Conservation (phyloP, 2,329 filamentous ascomycete genomes). For the Acephala macrosclerotiorum region DNA sequence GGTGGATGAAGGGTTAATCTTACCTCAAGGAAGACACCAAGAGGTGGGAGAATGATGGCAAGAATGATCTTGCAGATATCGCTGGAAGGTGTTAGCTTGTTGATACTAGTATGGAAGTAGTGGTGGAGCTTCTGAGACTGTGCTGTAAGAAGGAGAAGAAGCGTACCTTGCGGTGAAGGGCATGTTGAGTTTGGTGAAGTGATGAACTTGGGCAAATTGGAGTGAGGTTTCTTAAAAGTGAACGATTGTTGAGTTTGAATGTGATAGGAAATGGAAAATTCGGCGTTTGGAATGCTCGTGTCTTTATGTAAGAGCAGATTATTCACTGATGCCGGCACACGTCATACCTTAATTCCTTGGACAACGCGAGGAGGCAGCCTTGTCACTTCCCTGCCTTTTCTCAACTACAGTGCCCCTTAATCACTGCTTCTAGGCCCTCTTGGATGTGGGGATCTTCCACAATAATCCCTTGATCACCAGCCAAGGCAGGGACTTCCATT, state of each 20-base stretch:
- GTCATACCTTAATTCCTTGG: not conserved
- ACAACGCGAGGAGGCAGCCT: constrained; percentile 7
- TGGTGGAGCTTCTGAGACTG: not conserved
- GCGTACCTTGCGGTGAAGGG: constrained; percentile 64
- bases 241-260: constrained; percentile 16
- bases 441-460: not conserved
- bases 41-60: constrained; percentile 86
- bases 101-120: not conserved
- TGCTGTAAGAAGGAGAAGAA: too few species aligned
- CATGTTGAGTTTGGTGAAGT: constrained; percentile 47
- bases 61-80: constrained; percentile 86
- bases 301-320: constrained; percentile 4
- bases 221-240: not conserved
- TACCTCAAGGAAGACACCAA: constrained; percentile 88
- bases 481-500: not conserved
- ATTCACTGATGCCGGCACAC: too few species aligned
- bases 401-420: not conserved
- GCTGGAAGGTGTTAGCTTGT: constrained; percentile 49
- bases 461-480: not conserved
- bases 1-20: not conserved
- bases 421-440: not conserved
- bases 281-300: not conserved
- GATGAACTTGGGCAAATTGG: constrained; percentile 18
- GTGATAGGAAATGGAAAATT: constrained; percentile 4
- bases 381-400: not conserved